Conservation (phyloP, 2,329 filamentous ascomycete species). For the Capronia epimyces region DNA sequence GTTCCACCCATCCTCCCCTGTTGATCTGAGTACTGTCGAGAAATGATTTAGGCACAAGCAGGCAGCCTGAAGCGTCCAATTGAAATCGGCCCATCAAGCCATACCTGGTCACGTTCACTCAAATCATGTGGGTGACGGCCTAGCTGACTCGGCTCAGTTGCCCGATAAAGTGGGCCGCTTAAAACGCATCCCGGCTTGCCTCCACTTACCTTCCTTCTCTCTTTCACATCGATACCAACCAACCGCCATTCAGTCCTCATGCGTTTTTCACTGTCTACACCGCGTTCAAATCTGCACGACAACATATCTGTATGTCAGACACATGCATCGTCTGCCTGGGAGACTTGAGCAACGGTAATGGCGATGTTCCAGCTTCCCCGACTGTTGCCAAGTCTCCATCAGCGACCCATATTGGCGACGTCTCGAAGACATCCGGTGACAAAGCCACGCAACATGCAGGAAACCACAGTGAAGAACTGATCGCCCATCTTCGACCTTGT, state of each 20-base stretch:
- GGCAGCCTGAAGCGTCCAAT: not conserved
- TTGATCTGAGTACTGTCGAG: constrained; percentile 1
- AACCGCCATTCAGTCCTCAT: constrained; percentile 14
- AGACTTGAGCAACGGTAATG: constrained; percentile 58
- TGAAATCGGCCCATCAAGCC: not conserved
- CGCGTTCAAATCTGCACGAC: constrained; percentile 29
- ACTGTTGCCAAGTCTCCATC: constrained; percentile 39
- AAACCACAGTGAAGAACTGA: constrained; percentile 35
- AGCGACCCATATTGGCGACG: constrained; percentile 27
- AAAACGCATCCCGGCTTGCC: constrained; percentile 10
- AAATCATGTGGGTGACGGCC: not conserved
- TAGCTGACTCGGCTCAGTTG: constrained; percentile 5
- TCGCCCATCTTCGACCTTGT: constrained; percentile 66
- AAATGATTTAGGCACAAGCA: not conserved
- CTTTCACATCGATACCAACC: constrained; percentile 16
- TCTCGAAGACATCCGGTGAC: constrained; percentile 30
- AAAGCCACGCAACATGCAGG: constrained; percentile 24
- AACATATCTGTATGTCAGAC: constrained; percentile 49
- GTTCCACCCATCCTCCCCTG: not conserved
- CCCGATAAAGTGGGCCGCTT: constrained; percentile 6
- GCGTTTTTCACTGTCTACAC: constrained; percentile 15
- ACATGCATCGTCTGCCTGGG: constrained; percentile 68
- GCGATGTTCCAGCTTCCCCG: constrained; percentile 44
- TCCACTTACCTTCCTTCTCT: constrained; percentile 22
- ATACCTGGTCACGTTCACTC: not conserved